A percentile compares a stretch with the other conserved stretches of the same genome.
Evolutionary conservation across 805 yeast genomes (phyloP).

Genomic region (Candida taoyuanica): DNA sequence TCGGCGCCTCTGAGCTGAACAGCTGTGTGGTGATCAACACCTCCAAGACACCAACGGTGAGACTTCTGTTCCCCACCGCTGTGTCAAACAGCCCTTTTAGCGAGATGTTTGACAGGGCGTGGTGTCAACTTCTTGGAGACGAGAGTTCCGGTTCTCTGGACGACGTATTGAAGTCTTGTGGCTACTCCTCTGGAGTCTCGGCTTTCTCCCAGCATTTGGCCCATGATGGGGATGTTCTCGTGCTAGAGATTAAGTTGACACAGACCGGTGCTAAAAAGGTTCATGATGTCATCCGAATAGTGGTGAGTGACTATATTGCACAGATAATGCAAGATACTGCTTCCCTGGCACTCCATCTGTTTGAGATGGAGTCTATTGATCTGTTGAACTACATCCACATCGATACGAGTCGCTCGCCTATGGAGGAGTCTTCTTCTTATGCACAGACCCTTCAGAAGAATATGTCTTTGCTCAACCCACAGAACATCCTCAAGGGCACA

Average conservation of each 20-base stretch:
- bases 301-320: constrained; percentile 28
- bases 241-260: constrained; percentile 48
- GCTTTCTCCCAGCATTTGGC: constrained; percentile 41
- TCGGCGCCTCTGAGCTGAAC: constrained; percentile 18
- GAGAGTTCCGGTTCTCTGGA: constrained; percentile 52
- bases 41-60: constrained; percentile 31
- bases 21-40: constrained; percentile 37
- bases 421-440: constrained; percentile 44
- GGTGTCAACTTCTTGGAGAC: constrained; percentile 62
- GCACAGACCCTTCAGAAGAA: constrained; percentile 38
- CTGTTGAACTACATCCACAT: constrained; percentile 41
- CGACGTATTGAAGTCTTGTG: constrained; percentile 30
- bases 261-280: constrained; percentile 39
- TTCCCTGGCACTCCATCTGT: constrained; percentile 37
- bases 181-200: constrained; percentile 35
- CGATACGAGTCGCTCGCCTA: constrained; percentile 33
- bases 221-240: constrained; percentile 35
- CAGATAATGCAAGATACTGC: constrained; percentile 16
- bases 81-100: not conserved
- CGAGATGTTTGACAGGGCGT: constrained; percentile 33
- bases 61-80: constrained; percentile 44
- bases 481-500: constrained; percentile 42
- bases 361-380: constrained; percentile 45
- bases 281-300: constrained; percentile 28
- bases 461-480: constrained; percentile 26